These are phyloP conservation scores for Penicillium digitatum DNA, from an alignment of 2,329 filamentous ascomycete genomes.

Conservation along the genomic window DNA sequence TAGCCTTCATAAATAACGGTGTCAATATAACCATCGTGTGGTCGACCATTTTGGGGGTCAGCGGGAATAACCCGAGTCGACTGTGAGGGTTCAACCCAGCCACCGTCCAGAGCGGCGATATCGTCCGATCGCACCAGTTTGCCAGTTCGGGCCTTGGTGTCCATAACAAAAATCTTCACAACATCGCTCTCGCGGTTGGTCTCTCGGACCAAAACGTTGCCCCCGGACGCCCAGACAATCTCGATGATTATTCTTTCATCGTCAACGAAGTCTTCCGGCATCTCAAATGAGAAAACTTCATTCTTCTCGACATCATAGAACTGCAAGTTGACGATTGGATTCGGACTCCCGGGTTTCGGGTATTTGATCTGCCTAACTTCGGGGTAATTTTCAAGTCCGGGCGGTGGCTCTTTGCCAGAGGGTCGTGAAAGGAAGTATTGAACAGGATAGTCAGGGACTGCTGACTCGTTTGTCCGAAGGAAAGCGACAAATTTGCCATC, in stretches of 20 bases:
- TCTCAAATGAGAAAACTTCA: conserved; percentile 74
- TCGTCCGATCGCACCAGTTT: conserved; percentile 76
- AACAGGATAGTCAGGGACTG: conserved; percentile 85
- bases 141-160: conserved; percentile 68
- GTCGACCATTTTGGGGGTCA: conserved; percentile 69
- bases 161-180: conserved; percentile 81
- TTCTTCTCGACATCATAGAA: conserved; percentile 80
- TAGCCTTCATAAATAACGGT: conserved; percentile 80
- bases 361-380: conserved; percentile 93
- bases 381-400: conserved; percentile 81
- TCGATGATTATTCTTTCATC: conserved; percentile 88
- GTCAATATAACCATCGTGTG: conserved; percentile 87
- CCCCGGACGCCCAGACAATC: conserved; percentile 78
- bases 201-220: conserved; percentile 79
- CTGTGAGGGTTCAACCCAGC: conserved; percentile 94
- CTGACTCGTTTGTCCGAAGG: conserved; percentile 86
- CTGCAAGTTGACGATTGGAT: conserved; percentile 79
- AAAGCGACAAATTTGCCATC: conserved; percentile 89
- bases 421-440: conserved; percentile 90
- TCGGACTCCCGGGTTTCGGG: conserved; percentile 89
- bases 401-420: conserved; percentile 63
- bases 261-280: conserved; percentile 71
- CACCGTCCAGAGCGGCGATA: conserved; percentile 80
- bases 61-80: conserved; percentile 81
- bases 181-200: conserved; percentile 92